These are phyloP conservation scores for Talaromyces rugulosus DNA, from an alignment of 2,329 filamentous ascomycete species.

Conservation along the genomic window DNA sequence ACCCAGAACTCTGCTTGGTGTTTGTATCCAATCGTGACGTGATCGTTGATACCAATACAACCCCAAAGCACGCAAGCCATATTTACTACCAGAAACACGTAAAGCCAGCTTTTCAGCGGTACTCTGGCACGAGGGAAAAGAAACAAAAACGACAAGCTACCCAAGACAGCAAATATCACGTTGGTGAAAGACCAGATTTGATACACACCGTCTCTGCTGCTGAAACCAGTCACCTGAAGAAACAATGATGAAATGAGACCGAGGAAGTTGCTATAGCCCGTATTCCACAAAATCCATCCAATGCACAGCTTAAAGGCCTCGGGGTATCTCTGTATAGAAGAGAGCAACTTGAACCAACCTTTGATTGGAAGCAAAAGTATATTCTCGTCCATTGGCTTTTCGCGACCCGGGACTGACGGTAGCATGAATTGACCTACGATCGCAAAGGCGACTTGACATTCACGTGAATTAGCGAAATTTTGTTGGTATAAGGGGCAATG, in stretches of 20 bases:
- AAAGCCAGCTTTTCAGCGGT: not conserved
- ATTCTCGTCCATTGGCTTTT: not conserved
- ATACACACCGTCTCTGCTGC: slow-evolving; percentile 15
- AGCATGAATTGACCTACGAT: not conserved
- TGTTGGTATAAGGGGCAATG: no score
- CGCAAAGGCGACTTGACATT: not conserved
- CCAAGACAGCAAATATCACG: slow-evolving; percentile 16
- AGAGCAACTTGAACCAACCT: slow-evolving; percentile 14
- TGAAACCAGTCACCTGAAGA: slow-evolving; percentile 18
- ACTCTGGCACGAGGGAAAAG: slow-evolving; percentile 12
- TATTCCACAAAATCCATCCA: slow-evolving; percentile 21
- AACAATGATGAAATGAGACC: slow-evolving; percentile 14
- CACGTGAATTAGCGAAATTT: no score
- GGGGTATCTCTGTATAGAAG: slow-evolving; percentile 14
- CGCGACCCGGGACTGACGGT: not conserved
- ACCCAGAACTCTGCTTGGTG: slow-evolving; percentile 15
- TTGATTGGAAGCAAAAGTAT: slow-evolving; percentile 9
- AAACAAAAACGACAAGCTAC: slow-evolving; percentile 17
- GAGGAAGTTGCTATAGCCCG: slow-evolving; percentile 18
- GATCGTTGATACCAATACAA: slow-evolving; percentile 14
- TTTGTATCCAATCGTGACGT: slow-evolving; percentile 14
- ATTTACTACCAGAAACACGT: slow-evolving; percentile 9
- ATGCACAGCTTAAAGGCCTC: slow-evolving; percentile 20
- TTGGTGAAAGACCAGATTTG: slow-evolving; percentile 18
- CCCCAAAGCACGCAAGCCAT: slow-evolving; percentile 14